Conservation (phyloP, 495 filamentous ascomycete genomes). For the Aspergillus cristatus region DNA sequence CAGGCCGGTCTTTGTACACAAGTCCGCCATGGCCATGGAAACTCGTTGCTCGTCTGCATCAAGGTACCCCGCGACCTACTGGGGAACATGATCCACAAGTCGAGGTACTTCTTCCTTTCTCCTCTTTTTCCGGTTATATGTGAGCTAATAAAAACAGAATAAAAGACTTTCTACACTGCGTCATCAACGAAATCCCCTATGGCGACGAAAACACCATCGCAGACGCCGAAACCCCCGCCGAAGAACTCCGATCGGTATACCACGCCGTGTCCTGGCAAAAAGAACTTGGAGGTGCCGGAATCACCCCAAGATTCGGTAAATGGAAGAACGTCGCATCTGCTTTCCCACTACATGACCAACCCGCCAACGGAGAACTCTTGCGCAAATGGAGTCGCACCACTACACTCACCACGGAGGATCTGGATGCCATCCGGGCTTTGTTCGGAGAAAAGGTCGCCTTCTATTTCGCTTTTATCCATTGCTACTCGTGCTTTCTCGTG, state of each 20-base stretch:
- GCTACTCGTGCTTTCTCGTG: conserved; percentile 77
- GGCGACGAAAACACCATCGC: conserved; percentile 34
- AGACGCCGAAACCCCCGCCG: conserved; percentile 68
- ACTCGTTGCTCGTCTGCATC: conserved; percentile 71
- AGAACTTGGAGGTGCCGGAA: conserved; percentile 78
- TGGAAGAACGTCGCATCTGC: conserved; percentile 82
- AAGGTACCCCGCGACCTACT: conserved; percentile 45
- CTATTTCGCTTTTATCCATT: conserved; percentile 92
- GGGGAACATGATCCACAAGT: conserved; percentile 51
- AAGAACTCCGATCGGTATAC: conserved; percentile 84
- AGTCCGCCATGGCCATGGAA: conserved; percentile 68
- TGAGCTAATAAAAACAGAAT: conserved; percentile 43
- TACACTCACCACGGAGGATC: conserved; percentile 59
- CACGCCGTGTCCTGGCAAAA: conserved; percentile 73
- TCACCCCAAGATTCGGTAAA: conserved; percentile 66
- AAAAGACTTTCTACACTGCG: conserved; percentile 89
- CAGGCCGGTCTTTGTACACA: conserved; percentile 72
- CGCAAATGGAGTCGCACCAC: conserved; percentile 73
- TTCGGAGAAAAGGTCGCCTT: conserved; percentile 92
- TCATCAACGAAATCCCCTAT: conserved; percentile 63
- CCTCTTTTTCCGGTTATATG: background rate
- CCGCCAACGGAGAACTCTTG: conserved; percentile 79
- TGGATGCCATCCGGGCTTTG: conserved; percentile 70
- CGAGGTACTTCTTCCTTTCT: conserved; percentile 30
- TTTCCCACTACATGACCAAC: conserved; percentile 80